phyloP scores from a whole-genome alignment of 768 basidiomycete genomes.

The Lanmaoa pseudosensibilis region DNA sequence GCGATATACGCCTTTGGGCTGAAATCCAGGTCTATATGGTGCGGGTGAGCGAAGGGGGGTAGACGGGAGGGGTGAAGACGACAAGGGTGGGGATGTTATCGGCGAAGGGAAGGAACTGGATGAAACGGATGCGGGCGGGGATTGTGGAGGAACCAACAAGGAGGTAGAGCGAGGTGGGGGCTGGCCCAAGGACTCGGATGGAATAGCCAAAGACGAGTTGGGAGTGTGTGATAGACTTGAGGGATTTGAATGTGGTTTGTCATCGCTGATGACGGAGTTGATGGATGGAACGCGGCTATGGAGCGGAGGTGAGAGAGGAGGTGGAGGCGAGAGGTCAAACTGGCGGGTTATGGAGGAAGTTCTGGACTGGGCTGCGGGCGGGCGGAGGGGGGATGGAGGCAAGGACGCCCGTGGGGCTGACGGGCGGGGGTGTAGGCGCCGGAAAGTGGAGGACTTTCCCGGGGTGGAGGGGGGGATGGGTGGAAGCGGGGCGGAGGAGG shows the following conservation, averaged over 20 bases:
- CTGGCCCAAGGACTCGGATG: conserved; percentile 2
- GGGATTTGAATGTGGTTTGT: conserved; percentile 1
- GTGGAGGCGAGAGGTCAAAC: conserved; percentile 22
- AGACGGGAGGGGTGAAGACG: conserved; percentile 25
- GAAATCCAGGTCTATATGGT: conserved; percentile 89
- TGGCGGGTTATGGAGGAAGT: conserved; percentile 22
- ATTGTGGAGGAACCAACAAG: conserved; percentile 11
- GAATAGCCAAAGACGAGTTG: neutral
- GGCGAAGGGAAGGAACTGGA: conserved; percentile 22
- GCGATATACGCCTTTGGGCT: conserved; percentile 82
- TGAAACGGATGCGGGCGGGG: conserved; percentile 2
- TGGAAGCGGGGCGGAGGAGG: conserved; percentile 11
- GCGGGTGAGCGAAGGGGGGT: conserved; percentile 36
- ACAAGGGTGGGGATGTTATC: conserved; percentile 23
- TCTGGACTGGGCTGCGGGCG: conserved; percentile 22
- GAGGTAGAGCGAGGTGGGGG: conserved; percentile 7
- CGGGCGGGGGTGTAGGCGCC: conserved; percentile 45
- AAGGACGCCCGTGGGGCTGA: conserved; percentile 22
- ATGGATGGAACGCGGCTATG: conserved; percentile 36
- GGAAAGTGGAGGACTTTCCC: conserved; percentile 50
- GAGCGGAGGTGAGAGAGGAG: conserved; percentile 28
- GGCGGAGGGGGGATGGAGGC: conserved; percentile 38
- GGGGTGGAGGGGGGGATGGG: neutral
- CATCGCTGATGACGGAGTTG: conserved; percentile 21
- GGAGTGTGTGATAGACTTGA: conserved; percentile 16